Conservation (phyloP, 345 rosid species). For the Eutrema heterophyllum region DNA sequence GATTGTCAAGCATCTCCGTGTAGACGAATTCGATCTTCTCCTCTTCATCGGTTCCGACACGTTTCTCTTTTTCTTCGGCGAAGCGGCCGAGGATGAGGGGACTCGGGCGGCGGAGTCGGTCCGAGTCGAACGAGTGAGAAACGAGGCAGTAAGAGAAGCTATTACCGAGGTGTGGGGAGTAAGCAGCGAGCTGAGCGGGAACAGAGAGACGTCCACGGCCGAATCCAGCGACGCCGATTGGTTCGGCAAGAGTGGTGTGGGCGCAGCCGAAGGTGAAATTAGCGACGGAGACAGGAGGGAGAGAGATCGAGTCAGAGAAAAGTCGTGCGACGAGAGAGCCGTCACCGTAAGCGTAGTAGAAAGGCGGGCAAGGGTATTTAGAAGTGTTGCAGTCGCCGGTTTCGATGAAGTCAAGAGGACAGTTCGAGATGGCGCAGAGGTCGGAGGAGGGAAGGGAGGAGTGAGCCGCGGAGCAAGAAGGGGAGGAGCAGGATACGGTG, state of each 20-base stretch:
- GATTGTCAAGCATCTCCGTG: conserved; percentile 66
- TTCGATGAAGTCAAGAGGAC: conserved; percentile 80
- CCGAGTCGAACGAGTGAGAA: conserved; percentile 84
- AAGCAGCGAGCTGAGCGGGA: conserved; percentile 66
- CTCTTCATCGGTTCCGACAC: background rate
- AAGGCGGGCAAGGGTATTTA: conserved; percentile 64
- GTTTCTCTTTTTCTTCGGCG: conserved; percentile 42
- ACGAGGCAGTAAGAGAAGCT: conserved; percentile 83
- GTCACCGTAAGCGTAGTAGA: conserved; percentile 93
- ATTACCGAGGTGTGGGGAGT: conserved; percentile 66
- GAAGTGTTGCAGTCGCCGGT: conserved; percentile 51
- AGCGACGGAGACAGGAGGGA: conserved; percentile 40
- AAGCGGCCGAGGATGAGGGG: conserved; percentile 87
- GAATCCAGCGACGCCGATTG: conserved; percentile 93
- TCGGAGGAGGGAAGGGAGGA: conserved; percentile 64
- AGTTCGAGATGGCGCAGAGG: conserved; percentile 74
- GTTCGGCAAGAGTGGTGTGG: conserved; percentile 78
- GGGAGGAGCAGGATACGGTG: conserved; percentile 53
- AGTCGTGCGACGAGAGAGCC: conserved; percentile 78
- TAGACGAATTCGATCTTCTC: conserved; percentile 42
- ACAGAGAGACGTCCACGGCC: conserved; percentile 82
- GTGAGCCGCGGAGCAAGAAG: conserved; percentile 82
- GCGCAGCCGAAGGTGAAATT: conserved; percentile 94
- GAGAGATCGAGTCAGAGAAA: conserved; percentile 46
- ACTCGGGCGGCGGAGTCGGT: conserved; percentile 57